A percentile compares a stretch with the other conserved stretches of the same genome.
Evolutionary conservation across 495 filamentous ascomycete species (phyloP).

Genomic region (Aeminium ludgeri): DNA sequence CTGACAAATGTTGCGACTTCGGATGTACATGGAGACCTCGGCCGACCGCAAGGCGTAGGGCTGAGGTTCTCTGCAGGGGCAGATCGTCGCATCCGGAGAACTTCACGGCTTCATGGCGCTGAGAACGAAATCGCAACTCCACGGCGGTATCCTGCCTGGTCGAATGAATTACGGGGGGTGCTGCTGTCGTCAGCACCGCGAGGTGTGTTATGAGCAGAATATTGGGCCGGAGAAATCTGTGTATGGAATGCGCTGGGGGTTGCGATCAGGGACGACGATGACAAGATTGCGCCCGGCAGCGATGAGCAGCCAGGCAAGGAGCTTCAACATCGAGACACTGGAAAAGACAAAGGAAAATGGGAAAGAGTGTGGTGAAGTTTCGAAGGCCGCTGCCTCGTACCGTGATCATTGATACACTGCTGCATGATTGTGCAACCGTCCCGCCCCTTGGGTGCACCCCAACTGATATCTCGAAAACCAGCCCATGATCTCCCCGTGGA

Average conservation of each 20-base stretch:
- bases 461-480: constrained; percentile 8
- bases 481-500: constrained; percentile 12
- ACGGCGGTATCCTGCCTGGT: too few species aligned
- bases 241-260: too few species aligned
- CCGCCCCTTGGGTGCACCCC: constrained; percentile 12
- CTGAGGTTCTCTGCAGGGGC: too few species aligned
- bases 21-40: too few species aligned
- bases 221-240: neutral
- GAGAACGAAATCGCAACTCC: too few species aligned
- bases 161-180: too few species aligned
- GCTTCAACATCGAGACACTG: constrained; percentile 3
- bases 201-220: too few species aligned
- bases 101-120: too few species aligned
- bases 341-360: neutral
- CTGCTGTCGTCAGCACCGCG: neutral
- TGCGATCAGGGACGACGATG: neutral
- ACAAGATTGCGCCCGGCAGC: constrained; percentile 11
- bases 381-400: constrained; percentile 8
- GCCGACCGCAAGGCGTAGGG: too few species aligned
- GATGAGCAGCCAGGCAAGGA: neutral
- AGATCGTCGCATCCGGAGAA: too few species aligned
- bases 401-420: constrained; percentile 21
- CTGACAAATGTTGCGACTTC: too few species aligned
- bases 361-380: neutral
- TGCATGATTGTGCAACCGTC: constrained; percentile 2